These are phyloP conservation scores for Pugionium cornutum DNA, from an alignment of 345 rosid genomes.

Conservation along the genomic window DNA sequence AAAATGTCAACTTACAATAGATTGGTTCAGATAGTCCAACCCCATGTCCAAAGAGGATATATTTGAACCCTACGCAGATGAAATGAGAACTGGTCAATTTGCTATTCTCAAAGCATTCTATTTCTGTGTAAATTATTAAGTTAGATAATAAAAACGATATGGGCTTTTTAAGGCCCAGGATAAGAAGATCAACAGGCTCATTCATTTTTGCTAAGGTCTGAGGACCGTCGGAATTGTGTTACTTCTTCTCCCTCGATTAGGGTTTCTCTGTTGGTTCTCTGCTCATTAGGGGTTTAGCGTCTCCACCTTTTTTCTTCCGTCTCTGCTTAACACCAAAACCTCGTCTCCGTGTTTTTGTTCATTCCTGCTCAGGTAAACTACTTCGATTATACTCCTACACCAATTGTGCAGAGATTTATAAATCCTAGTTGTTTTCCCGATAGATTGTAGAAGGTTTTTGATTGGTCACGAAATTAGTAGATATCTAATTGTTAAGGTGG, in stretches of 20 bases:
- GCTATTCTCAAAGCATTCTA: too few relatives aligned
- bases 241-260: slow-evolving; percentile 18
- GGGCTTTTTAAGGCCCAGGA: too few relatives aligned
- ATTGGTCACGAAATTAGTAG: background rate
- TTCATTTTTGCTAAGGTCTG: too few relatives aligned
- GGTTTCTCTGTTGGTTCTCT: slow-evolving; percentile 19
- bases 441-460: background rate
- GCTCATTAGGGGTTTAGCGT: slow-evolving; percentile 3
- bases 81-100: too few relatives aligned
- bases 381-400: background rate
- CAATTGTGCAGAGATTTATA: background rate
- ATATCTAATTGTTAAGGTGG: background rate
- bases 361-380: slow-evolving; percentile 6
- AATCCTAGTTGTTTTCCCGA: background rate
- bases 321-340: background rate
- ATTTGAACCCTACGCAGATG: too few relatives aligned
- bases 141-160: too few relatives aligned
- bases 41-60: too few relatives aligned
- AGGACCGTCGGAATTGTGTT: background rate
- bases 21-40: too few relatives aligned
- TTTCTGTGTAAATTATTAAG: too few relatives aligned
- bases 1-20: too few relatives aligned
- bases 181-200: too few relatives aligned
- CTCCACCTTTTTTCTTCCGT: background rate
- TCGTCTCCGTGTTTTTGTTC: background rate